Base-by-base conservation (phyloP, 352 stramenopile species). In the Thalassiosira allenii region DNA sequence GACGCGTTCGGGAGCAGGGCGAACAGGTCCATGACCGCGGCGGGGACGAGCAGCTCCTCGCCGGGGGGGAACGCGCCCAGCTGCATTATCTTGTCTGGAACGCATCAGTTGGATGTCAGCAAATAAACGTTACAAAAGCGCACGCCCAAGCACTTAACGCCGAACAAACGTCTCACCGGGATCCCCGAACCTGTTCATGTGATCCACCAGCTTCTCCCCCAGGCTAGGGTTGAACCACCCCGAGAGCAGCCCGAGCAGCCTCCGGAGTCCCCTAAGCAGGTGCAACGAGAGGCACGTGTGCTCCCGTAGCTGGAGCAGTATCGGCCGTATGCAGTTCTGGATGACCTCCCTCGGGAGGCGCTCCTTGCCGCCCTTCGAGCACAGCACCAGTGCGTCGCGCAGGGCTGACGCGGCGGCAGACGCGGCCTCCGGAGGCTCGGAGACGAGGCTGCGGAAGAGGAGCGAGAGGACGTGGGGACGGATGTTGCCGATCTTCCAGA, bases 171-270 rank as follows among this genome's bases (percentile, higher is more conserved):
- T 66, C 41, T 65, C 41, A 82, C 74, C 57, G 66, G 77, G 68
- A 30, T 88, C 71, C 9, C 44, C 59, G 22, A 88, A 88, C n/a
- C 61, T 65, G 27, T 64, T 14, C 11, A 79, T 14, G 51, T 84
- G 97, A 68, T 99, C 97, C 0, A 99, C 81, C 30, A 99, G 79
- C 79, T 99, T 99, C 74, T 99, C 97, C 3, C 96, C 97, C 0
- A 99, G 87, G 11, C 96, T 98, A 34, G 98, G 96, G 63, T 99
- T 99, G 73, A 99, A 99, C 89, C 96, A 99, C 44, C 93, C 98
- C 65, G 95, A 98, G 0, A 99, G 86, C 0, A 99, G 86, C 2
- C 93, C 96, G 3, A 99, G 83, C 33, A 99, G 84, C 29, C 96
- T 91, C 14, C 94, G 95, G 4, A 99, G 87, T 1, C 96, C 97